These are phyloP conservation scores for Abrus precatorius DNA, from an alignment of 306 rosid genomes.

Conservation along the genomic window DNA sequence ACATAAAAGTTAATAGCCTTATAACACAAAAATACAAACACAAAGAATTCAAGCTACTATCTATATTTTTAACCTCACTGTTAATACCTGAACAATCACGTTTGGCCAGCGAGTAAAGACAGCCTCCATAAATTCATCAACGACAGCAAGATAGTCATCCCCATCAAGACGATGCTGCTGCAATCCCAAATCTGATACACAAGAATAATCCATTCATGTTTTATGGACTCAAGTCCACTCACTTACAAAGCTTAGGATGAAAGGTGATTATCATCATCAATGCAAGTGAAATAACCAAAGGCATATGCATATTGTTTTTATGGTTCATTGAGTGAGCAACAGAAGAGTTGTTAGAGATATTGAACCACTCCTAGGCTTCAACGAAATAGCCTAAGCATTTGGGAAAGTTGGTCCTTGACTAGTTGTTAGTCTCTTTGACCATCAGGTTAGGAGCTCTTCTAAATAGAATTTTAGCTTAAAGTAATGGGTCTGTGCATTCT, in stretches of 20 bases:
- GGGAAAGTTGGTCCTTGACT: conserved; percentile 25
- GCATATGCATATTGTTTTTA: not conserved
- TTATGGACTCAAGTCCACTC: conserved; percentile 27
- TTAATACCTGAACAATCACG: conserved; percentile 94
- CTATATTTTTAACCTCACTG: conserved; percentile 23
- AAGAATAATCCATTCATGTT: conserved; percentile 32
- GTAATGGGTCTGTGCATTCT: conserved; percentile 3
- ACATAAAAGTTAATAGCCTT: conserved; percentile 38
- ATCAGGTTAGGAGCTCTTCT: conserved; percentile 1
- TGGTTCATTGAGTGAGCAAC: conserved; percentile 3
- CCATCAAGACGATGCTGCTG: conserved; percentile 91
- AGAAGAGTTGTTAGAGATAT: conserved; percentile 27
- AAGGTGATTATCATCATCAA: conserved; percentile 24
- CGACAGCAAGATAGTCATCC: conserved; percentile 84
- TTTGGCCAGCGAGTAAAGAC: conserved; percentile 98
- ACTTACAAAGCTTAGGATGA: conserved; percentile 30
- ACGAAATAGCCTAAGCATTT: conserved; percentile 19
- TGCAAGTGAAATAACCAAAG: not conserved
- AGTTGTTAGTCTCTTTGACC: not conserved
- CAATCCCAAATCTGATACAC: conserved; percentile 85
- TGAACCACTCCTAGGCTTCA: conserved; percentile 26
- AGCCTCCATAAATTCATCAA: conserved; percentile 99
- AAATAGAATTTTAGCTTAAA: conserved; percentile 5
- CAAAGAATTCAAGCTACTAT: conserved; percentile 12
- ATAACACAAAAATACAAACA: not conserved